Conservation (phyloP, 164 flowering plant genomes). For the Akebia trifoliata region DNA sequence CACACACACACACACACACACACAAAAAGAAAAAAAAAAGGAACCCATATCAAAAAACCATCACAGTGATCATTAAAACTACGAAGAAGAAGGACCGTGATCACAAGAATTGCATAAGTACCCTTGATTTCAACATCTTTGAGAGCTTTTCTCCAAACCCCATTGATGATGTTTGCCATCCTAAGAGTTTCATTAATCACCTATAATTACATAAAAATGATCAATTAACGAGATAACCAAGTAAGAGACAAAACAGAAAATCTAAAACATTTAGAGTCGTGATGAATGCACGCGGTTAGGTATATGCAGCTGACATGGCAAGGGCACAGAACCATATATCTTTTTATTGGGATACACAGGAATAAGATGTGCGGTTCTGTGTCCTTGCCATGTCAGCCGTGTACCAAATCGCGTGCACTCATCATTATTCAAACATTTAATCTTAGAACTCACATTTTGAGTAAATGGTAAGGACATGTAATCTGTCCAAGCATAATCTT, state of each 20-base stretch:
- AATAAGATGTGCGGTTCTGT: too few relatives aligned
- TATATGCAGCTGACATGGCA: too few relatives aligned
- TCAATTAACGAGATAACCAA: too few relatives aligned
- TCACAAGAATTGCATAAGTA: constrained; percentile 17
- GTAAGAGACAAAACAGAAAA: too few relatives aligned
- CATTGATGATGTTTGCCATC: constrained; percentile 83
- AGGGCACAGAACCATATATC: too few relatives aligned
- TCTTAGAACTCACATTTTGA: constrained; percentile 62
- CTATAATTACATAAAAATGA: constrained; percentile 25
- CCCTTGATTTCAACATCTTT: constrained; percentile 89
- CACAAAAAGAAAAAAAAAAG: not conserved
- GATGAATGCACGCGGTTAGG: too few relatives aligned
- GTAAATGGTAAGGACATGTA: constrained; percentile 88
- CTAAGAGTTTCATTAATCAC: constrained; percentile 90
- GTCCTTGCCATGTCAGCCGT: too few relatives aligned
- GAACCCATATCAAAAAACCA: too few relatives aligned
- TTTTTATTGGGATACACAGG: too few relatives aligned
- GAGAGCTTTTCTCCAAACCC: constrained; percentile 80
- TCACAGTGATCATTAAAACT: too few relatives aligned
- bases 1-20: not conserved
- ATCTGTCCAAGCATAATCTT: constrained; percentile 68
- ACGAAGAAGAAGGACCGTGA: not conserved
- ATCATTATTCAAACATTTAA: not conserved
- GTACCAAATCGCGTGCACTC: too few relatives aligned
- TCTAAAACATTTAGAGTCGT: too few relatives aligned